Evolutionary conservation across 164 flowering plant species (phyloP).

Genomic region (Malania oleifera): DNA sequence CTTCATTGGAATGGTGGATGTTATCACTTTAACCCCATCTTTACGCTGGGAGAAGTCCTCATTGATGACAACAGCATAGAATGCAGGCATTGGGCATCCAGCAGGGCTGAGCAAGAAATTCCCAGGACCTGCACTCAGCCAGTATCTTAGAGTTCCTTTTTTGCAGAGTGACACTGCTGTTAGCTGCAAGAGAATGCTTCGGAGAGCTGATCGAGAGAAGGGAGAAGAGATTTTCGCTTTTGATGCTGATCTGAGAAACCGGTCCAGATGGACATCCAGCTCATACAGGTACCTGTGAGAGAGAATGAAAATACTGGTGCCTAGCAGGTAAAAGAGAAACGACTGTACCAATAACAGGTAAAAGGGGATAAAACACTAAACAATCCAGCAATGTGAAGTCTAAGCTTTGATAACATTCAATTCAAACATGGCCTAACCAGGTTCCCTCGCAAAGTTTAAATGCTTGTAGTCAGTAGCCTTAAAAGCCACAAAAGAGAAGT

Average conservation of each 20-base stretch:
- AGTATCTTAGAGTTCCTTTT: constrained; percentile 72
- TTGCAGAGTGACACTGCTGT: constrained; percentile 58
- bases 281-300: constrained; percentile 62
- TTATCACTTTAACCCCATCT: constrained; percentile 76
- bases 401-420: too few species aligned
- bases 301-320: background rate
- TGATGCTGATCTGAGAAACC: constrained; percentile 70
- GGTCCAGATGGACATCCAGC: constrained; percentile 69
- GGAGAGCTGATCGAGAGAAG: constrained; percentile 52
- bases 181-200: constrained; percentile 70
- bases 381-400: too few species aligned
- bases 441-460: background rate
- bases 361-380: background rate
- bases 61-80: constrained; percentile 76
- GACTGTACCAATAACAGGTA: background rate
- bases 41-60: constrained; percentile 53
- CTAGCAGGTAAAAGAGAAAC: too few species aligned
- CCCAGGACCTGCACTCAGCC: constrained; percentile 92
- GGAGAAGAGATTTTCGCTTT: constrained; percentile 62
- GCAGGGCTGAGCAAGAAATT: constrained; percentile 74
- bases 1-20: constrained; percentile 77
- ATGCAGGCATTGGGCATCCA: constrained; percentile 67
- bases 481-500: too few species aligned
- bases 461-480: too few species aligned
- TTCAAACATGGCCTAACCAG: background rate